phyloP scores from a whole-genome alignment of 2,329 filamentous ascomycete species.

The Diaporthe sp. region DNA sequence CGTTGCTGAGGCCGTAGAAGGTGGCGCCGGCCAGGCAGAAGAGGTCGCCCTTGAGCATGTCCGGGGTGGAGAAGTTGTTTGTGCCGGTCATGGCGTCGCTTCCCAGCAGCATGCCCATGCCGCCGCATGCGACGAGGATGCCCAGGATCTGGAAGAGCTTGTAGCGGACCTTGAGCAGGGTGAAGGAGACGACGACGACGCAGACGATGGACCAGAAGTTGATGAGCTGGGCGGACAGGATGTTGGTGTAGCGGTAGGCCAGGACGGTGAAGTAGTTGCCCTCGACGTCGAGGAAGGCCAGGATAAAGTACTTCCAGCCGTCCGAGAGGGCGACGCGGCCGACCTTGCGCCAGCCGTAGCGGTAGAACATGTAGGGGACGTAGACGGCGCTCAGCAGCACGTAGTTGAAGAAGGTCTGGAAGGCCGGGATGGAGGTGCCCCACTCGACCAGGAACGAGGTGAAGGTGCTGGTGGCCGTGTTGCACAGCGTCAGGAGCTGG shows the following conservation, averaged over 20 bases:
- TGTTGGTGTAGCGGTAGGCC: constrained; percentile 92
- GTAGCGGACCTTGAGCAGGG: constrained; percentile 89
- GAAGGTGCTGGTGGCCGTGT: constrained; percentile 94
- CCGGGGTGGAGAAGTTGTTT: constrained; percentile 76
- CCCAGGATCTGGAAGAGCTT: constrained; percentile 86
- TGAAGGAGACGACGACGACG: constrained; percentile 87
- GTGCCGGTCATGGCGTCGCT: constrained; percentile 87
- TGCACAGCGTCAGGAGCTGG: constrained; percentile 88
- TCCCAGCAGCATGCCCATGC: constrained; percentile 87
- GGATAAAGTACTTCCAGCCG: constrained; percentile 94
- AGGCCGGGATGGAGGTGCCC: constrained; percentile 88
- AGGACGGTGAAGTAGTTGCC: constrained; percentile 99
- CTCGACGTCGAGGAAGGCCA: constrained; percentile 93
- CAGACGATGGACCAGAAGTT: constrained; percentile 99
- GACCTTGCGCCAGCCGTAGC: constrained; percentile 83
- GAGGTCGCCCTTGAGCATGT: constrained; percentile 90
- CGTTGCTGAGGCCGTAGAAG: constrained; percentile 91
- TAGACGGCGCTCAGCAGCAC: constrained; percentile 86
- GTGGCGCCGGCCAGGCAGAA: constrained; percentile 92
- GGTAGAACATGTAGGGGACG: constrained; percentile 82
- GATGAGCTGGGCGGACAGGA: constrained; percentile 92
- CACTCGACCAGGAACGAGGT: constrained; percentile 76
- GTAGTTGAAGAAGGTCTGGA: constrained; percentile 97
- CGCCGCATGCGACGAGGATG: constrained; percentile 91
- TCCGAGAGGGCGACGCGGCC: constrained; percentile 73